Evolutionary conservation across 2,329 filamentous ascomycete species (phyloP).

Genomic region (Hypoxylon sp.): DNA sequence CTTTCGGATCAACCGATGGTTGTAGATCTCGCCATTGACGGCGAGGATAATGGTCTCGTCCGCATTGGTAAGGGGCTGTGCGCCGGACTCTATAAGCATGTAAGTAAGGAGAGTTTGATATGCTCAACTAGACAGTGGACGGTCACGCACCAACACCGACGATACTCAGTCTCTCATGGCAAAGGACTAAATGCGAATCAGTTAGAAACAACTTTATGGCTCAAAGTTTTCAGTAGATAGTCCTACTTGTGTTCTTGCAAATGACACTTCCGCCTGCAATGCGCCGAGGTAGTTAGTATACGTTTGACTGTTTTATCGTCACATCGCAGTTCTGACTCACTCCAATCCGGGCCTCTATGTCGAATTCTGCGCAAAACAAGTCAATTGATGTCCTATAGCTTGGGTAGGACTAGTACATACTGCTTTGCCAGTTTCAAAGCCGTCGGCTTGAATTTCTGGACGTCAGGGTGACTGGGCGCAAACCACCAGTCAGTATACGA

Average conservation of each 20-base stretch:
- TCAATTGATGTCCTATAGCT: constrained; percentile 56
- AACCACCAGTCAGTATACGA: constrained; percentile 37
- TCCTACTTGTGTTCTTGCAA: constrained; percentile 90
- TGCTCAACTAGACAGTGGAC: constrained; percentile 31
- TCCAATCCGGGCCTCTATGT: constrained; percentile 98
- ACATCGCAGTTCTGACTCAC: constrained; percentile 71
- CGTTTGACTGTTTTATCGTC: constrained; percentile 22
- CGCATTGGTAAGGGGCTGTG: constrained; percentile 93
- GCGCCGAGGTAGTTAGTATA: constrained; percentile 45
- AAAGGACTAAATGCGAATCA: constrained; percentile 75
- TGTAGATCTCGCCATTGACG: constrained; percentile 99
- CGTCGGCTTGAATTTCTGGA: constrained; percentile 95
- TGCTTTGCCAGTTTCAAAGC: constrained; percentile 94
- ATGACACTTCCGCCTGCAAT: constrained; percentile 85
- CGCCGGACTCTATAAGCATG: constrained; percentile 81
- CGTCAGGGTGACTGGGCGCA: constrained; percentile 83
- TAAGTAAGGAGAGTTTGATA: constrained; percentile 37
- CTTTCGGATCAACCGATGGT: constrained; percentile 96
- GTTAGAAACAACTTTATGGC: constrained; percentile 49
- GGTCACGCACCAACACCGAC: constrained; percentile 87
- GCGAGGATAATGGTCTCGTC: constrained; percentile 91
- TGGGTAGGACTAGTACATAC: constrained; percentile 69
- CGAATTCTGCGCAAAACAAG: constrained; percentile 76
- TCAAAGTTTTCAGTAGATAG: background rate
- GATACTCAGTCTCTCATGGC: constrained; percentile 97